These are phyloP conservation scores for Bretziella fagacearum DNA, from an alignment of 2,329 filamentous ascomycete genomes.

Conservation along the genomic window DNA sequence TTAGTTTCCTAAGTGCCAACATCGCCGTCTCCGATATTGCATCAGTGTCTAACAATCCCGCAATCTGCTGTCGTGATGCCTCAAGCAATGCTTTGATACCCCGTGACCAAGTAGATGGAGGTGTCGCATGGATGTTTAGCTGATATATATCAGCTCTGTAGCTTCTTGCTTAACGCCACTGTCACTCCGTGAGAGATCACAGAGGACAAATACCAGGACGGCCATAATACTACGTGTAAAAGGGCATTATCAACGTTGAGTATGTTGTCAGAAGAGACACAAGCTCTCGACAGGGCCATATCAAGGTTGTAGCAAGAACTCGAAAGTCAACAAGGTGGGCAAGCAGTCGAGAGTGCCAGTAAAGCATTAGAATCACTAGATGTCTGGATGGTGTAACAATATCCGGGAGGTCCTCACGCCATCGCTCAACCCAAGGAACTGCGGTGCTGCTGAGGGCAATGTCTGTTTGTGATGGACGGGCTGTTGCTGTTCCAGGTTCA, in stretches of 20 bases:
- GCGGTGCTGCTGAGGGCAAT: neutral
- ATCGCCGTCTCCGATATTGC: no score
- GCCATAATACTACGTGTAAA: constrained; percentile 50
- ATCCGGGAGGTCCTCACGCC: constrained; percentile 45
- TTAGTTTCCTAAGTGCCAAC: no score
- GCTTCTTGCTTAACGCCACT: no score
- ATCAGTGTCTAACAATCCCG: no score
- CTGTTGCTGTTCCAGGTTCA: neutral
- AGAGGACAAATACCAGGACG: constrained; percentile 41
- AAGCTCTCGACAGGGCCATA: constrained; percentile 2
- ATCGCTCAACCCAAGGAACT: constrained; percentile 32
- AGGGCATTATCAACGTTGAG: constrained; percentile 23
- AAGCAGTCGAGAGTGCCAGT: constrained; percentile 53
- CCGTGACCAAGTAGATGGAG: no score
- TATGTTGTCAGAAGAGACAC: neutral
- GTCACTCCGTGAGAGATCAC: no score
- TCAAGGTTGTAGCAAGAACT: constrained; percentile 14
- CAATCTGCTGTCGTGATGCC: no score
- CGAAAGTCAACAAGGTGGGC: constrained; percentile 42
- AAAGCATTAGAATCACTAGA: constrained; percentile 46
- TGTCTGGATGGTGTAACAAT: constrained; percentile 33
- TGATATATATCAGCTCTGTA: no score
- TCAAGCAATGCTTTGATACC: no score
- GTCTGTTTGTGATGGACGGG: neutral
- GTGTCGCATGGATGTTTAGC: no score